Percentiles rank a stretch among this genome's conserved stretches.
Evolutionary conservation across 1,284 basidiomycete species (phyloP).

Genomic region (Cronartium quercuum): DNA sequence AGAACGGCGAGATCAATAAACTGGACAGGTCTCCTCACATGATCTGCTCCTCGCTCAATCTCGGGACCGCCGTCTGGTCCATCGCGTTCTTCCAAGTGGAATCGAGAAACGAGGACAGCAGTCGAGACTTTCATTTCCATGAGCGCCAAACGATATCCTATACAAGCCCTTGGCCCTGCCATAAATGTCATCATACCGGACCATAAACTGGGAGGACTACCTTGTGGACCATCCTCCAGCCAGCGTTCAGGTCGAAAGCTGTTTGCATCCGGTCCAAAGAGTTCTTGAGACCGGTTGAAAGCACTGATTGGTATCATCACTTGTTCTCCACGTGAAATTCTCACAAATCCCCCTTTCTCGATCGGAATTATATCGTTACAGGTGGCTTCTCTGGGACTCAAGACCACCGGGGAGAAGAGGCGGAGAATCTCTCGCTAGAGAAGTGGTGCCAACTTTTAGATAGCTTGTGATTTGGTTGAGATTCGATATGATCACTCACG

Average conservation of each 20-base stretch:
- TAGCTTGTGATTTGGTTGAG: neutral
- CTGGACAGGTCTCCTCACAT: neutral
- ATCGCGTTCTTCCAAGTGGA: constrained; percentile 6
- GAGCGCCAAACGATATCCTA: constrained; percentile 52
- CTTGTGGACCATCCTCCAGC: constrained; percentile 32
- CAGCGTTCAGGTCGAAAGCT: constrained; percentile 58
- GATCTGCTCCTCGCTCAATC: neutral
- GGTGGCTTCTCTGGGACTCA: constrained; percentile 63
- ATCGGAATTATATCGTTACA: constrained; percentile 68
- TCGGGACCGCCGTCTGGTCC: neutral
- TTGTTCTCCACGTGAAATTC: constrained; percentile 57
- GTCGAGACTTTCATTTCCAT: constrained; percentile 49
- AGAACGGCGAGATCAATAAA: neutral
- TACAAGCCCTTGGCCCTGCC: constrained; percentile 52
- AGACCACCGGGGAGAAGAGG: constrained; percentile 49
- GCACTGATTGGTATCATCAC: constrained; percentile 61
- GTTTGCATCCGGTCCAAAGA: constrained; percentile 66
- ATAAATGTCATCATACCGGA: constrained; percentile 50
- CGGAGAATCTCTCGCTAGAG: constrained; percentile 59
- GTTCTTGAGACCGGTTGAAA: constrained; percentile 58
- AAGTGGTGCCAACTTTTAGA: neutral
- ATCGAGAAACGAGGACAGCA: neutral
- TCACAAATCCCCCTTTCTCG: constrained; percentile 51
- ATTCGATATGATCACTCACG: constrained; percentile 45
- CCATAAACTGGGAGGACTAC: constrained; percentile 49